Evolutionary conservation across 495 filamentous ascomycete genomes (phyloP).

Genomic region (Elasticomyces elasticus): DNA sequence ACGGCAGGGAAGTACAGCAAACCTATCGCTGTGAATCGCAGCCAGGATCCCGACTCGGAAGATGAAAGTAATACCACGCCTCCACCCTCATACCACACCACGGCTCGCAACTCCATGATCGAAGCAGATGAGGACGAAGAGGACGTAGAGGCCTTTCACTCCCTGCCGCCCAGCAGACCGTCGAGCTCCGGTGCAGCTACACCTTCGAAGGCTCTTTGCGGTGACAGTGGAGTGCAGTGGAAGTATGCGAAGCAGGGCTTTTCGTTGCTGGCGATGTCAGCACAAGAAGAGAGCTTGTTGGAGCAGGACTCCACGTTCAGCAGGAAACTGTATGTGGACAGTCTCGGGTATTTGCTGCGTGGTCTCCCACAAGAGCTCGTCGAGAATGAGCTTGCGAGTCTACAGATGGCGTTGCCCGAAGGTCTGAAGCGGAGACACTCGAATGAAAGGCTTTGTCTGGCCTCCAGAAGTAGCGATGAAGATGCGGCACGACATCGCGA

Average conservation of each 20-base stretch:
- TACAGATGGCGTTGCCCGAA: slow-evolving; percentile 26
- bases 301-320: slow-evolving; percentile 34
- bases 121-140: neutral
- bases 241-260: slow-evolving; percentile 40
- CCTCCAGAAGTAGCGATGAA: neutral
- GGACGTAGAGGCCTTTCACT: neutral
- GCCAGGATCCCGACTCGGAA: neutral
- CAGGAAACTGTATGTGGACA: slow-evolving; percentile 58
- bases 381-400: slow-evolving; percentile 35
- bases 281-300: slow-evolving; percentile 28
- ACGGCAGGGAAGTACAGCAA: neutral
- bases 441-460: neutral
- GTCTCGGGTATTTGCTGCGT: slow-evolving; percentile 54
- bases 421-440: neutral
- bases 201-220: neutral
- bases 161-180: neutral
- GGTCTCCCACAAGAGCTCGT: slow-evolving; percentile 53
- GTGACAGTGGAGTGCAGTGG: slow-evolving; percentile 34
- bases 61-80: neutral
- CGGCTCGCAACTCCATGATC: neutral
- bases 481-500: neutral
- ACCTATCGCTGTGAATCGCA: neutral
- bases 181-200: neutral
- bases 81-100: slow-evolving; percentile 1
- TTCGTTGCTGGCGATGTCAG: slow-evolving; percentile 30